Base-by-base conservation (phyloP, 768 basidiomycete genomes). In the Candolleomyces eurysporus region DNA sequence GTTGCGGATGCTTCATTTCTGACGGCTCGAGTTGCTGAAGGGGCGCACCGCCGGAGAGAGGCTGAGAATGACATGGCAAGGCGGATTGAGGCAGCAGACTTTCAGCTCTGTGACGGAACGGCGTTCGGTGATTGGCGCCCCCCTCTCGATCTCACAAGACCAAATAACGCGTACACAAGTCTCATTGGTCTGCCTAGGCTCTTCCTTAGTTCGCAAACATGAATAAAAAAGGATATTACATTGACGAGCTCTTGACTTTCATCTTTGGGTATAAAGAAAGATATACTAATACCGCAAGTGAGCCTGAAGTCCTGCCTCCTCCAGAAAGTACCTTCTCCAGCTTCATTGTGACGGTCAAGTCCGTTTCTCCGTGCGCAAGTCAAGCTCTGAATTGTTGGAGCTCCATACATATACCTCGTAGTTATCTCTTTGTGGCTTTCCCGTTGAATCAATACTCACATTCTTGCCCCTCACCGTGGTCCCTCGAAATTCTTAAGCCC, bases 271-370 rank as follows among this genome's bases (percentile, higher is more conserved):
- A 26, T 26, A 26, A 26, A 30, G 49, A 32, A 62, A 26, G 19
- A 48, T 63, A 26, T 31, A 61, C 5, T 48, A 60, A 3, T 49
- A 31, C 73, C 70, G 89, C 45, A 90, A 75, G 63, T 78, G 84
- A 8, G 83, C 76, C 67, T 86, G 90, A 39, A 90, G 51, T 30
- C 84, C 83, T 61, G 84, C 81, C 67, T 84, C 86, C 50, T 82
- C 66, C 66, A 90, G 4, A 72, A 54, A 92, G 69, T 6, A 68
- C 78, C n/a, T 73, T 78, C 71, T 93, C 88, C 75, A 79, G 79
- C 72, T 26, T 26, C 26, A 26, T 26, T 26, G 26, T 26, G 26
- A 26, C 26, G 26, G 26, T 26, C 4, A 26, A 26, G 26, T 26
- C 26, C 26, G 26, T 26, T 26, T 2, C 26, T 26, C 26, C 26